Evolutionary conservation across 306 rosid species (phyloP), one percentile per base, ranked within the genome.

Genomic region (Ochetophila trinervis): DNA sequence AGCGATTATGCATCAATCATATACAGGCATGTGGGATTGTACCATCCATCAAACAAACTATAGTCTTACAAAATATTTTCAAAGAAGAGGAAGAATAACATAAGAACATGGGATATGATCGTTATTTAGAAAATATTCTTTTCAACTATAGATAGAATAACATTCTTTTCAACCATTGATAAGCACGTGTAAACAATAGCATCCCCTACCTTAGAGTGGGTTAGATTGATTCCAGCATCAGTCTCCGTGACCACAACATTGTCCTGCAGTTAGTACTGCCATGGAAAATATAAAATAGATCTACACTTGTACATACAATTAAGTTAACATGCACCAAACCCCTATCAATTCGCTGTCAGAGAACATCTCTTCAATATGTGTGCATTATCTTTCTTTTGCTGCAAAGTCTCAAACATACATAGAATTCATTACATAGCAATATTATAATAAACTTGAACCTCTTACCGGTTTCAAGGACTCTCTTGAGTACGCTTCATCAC

Each of bases 151-250:
- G 45, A 40, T 1, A 40, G 12, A 8, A 40, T 12, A 40, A 40
- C 8, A 40, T 8, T 2, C 45, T 40, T 40, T 40, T 40, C 45
- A 40, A 11, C 45, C 12, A 10, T 12, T 40, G 12, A 27, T 27
- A 23, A 13, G 53, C 44, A 35, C 50, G 66, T n/a, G 37, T 19
- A 65, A 18, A 27, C 30, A 23, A 68, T 15, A 66, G 74, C 60
- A 63, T 37, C 68, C 8, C 52, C 57, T 47, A 77, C 93, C 89
- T 87, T 87, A 18, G 84, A 79, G 24, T 58, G 76, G 13, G 86
- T 82, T 35, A 87, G 89, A 70, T 78, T 82, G 71, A 87, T 82
- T 47, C 93, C 93, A 15, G 84, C 89, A 71, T 87, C 93, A 14
- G 86, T 82, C 53, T 87, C 89, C 84, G 84, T 74, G 75, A 77